Base-by-base conservation (phyloP, 805 yeast species). In the Ogataea methanolica region DNA sequence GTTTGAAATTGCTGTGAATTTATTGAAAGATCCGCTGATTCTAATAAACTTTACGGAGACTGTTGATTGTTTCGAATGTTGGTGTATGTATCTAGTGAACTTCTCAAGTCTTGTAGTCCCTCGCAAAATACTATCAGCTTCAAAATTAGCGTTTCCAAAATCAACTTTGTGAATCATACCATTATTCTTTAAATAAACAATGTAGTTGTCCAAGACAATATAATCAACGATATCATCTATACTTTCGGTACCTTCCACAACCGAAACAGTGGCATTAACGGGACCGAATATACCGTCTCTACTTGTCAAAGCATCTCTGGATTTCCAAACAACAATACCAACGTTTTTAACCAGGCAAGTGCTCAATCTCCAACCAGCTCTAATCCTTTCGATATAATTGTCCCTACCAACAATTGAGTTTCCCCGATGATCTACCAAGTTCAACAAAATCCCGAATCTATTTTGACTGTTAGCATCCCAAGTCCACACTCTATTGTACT, bases 361-460 rank as follows among this genome's bases (percentile, higher is more conserved):
- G 44, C 79, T 76, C 15, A 74, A 62, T 48, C 76, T 74, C 92
- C 92, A 85, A 0, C 92, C 94, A 16, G 88, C 83, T 12, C 72
- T 70, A 9, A 81, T 73, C 52, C 74, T 76, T 26, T 70, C 47
- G 11, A 78, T 70, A 11, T 46, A 69, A 33, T 65, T 59, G 0
- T 56, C 52, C 2, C 34, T 33, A 1, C 35, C 45, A 5, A 43
- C 43, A 11, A 56, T 34, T 17, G 31, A 26, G 1, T 33, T 36
- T n/a, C 47, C 48, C 29, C 35, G 35, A 8, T 39, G 56, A 8
- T 65, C 65, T 0, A 67, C 63, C 48, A 82, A 77, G 4, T 45
- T 57, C 33, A 83, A 50, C 43, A 55, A 57, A 5, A 79, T 71
- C 0, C 85, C 88, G 43, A 57, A 59, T 9, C 55, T 57, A 14